Percentiles rank a stretch among this genome's conserved stretches.
phyloP scores from a whole-genome alignment of 768 basidiomycete species.

The Kwoniella mangroviensis region DNA sequence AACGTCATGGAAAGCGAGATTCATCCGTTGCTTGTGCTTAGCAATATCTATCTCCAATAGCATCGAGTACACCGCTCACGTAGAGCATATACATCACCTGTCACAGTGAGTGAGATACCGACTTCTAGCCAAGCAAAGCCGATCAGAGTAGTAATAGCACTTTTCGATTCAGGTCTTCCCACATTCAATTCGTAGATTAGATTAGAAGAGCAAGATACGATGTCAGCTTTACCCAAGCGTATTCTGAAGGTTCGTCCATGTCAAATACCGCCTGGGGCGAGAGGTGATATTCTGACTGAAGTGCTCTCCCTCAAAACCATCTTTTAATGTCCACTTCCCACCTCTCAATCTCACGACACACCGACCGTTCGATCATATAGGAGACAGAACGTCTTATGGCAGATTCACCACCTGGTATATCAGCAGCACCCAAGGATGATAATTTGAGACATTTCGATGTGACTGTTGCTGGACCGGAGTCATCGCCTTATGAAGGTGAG shows the following conservation, averaged over 20 bases:
- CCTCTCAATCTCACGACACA: background rate
- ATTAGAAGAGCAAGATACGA: constrained; percentile 17
- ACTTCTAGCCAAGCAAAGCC: too few relatives aligned
- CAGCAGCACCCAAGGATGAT: constrained; percentile 93
- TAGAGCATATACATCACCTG: too few relatives aligned
- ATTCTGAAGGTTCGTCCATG: constrained; percentile 51
- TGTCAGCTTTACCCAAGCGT: constrained; percentile 56
- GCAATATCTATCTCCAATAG: background rate
- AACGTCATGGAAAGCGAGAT: too few relatives aligned
- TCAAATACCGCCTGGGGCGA: too few relatives aligned
- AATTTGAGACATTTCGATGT: constrained; percentile 99
- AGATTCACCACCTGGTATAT: constrained; percentile 96
- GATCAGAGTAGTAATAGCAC: too few relatives aligned
- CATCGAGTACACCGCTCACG: too few relatives aligned
- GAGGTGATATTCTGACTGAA: too few relatives aligned
- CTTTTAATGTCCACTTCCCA: background rate
- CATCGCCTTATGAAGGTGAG: constrained; percentile 87
- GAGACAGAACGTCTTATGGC: constrained; percentile 96
- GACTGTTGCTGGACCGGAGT: constrained; percentile 89
- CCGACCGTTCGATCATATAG: constrained; percentile 60
- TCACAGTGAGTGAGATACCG: too few relatives aligned
- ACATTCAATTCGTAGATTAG: background rate
- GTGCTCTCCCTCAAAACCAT: too few relatives aligned
- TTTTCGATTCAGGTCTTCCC: too few relatives aligned
- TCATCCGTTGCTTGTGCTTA: background rate